These are phyloP conservation scores for Candida sp. DNA, from an alignment of 1,139 yeast species.

Conservation along the genomic window DNA sequence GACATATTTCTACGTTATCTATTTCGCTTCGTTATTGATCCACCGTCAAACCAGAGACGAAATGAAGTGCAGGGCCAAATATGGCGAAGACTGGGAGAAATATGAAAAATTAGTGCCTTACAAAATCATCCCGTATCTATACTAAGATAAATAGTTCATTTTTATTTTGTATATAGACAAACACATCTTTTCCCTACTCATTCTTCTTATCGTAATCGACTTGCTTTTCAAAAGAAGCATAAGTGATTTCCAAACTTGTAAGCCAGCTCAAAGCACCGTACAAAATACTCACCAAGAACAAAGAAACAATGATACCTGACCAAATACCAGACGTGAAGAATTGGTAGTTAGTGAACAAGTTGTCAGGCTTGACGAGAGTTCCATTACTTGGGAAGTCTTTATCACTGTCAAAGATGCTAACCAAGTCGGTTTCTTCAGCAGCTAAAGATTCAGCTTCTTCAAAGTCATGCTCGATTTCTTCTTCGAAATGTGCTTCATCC, in stretches of 20 bases:
- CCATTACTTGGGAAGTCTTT: conserved; percentile 11
- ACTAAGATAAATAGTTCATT: conserved; percentile 38
- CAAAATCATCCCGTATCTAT: conserved; percentile 87
- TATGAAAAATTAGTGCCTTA: conserved; percentile 85
- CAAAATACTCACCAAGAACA: conserved; percentile 55
- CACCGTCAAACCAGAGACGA: conserved; percentile 95
- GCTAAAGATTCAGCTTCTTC: conserved; percentile 36
- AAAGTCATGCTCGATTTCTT: conserved; percentile 39
- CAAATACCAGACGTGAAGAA: conserved; percentile 63
- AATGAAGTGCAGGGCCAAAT: conserved; percentile 84
- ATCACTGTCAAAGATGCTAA: conserved; percentile 22
- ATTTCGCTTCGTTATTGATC: conserved; percentile 78
- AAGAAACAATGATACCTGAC: conserved; percentile 64
- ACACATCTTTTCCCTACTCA: conserved; percentile 33
- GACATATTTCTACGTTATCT: conserved; percentile 86
- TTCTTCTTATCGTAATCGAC: conserved; percentile 66
- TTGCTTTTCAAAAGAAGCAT: conserved; percentile 74
- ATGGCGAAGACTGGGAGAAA: conserved; percentile 84
- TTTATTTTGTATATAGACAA: conserved; percentile 1
- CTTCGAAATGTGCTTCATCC: conserved; percentile 20
- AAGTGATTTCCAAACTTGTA: conserved; percentile 63
- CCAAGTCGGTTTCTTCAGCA: conserved; percentile 27
- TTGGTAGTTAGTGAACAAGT: conserved; percentile 44
- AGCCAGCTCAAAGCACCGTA: conserved; percentile 65
- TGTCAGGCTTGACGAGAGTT: conserved; percentile 17